phyloP scores from a whole-genome alignment of 768 basidiomycete species.

The Hortiboletus campestris region DNA sequence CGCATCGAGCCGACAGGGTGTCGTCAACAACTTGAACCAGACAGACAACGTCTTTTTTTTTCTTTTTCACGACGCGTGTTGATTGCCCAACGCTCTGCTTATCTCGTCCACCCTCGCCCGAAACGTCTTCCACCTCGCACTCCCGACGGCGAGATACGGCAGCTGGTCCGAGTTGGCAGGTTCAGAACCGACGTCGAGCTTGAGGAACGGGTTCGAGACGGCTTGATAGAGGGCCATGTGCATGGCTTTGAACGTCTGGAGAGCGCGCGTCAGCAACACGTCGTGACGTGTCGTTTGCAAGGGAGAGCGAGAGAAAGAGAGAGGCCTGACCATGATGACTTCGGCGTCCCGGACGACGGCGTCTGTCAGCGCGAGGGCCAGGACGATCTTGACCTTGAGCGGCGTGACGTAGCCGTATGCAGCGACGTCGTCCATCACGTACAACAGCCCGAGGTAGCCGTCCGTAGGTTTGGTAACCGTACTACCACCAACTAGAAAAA shows the following conservation, averaged over 20 bases:
- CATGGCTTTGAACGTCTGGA: conserved; percentile 81
- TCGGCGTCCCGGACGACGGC: conserved; percentile 79
- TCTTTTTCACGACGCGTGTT: conserved; percentile 19
- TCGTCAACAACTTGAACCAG: background rate
- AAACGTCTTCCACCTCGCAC: conserved; percentile 68
- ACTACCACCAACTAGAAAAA: conserved; percentile 31
- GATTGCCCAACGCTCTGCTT: conserved; percentile 53
- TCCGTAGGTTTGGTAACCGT: conserved; percentile 60
- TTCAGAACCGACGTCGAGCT: conserved; percentile 52
- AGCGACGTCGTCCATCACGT: conserved; percentile 90
- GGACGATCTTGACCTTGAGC: conserved; percentile 81
- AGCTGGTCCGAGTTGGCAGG: conserved; percentile 49
- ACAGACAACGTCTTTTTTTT: no score
- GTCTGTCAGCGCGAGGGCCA: conserved; percentile 78
- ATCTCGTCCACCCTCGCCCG: conserved; percentile 74
- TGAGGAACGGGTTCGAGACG: conserved; percentile 84
- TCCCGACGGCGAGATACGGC: conserved; percentile 58
- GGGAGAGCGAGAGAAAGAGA: background rate
- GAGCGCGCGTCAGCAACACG: background rate
- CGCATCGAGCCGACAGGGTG: background rate
- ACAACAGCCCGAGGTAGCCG: conserved; percentile 82
- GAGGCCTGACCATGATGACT: conserved; percentile 59
- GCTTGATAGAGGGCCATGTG: conserved; percentile 86
- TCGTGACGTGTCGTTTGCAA: no score
- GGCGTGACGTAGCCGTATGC: conserved; percentile 93